Conservation (phyloP, 306 rosid species). For the Cicer pinnatifidum region DNA sequence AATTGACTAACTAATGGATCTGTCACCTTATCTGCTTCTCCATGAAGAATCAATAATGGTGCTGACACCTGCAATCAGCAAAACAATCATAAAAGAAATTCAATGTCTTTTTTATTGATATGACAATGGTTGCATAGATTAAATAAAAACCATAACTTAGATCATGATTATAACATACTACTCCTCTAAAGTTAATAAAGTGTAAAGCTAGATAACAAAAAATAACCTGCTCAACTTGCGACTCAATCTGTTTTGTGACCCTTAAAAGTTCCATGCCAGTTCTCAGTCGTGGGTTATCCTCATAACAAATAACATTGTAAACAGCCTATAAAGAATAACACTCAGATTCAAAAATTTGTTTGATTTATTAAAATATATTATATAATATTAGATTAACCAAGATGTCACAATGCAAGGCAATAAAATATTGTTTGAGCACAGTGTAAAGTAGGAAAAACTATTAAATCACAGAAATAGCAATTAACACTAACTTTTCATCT, state of each 20-base stretch:
- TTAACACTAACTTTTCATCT: not conserved
- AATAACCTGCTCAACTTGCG: slow-evolving; percentile 65
- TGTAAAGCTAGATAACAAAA: not conserved
- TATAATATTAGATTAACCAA: slow-evolving; percentile 9
- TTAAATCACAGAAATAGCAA: not conserved
- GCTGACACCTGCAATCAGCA: slow-evolving; percentile 63
- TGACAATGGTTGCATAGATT: not conserved
- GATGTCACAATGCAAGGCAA: not conserved
- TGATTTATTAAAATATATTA: not conserved
- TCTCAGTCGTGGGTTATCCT: slow-evolving; percentile 59
- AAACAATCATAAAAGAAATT: not conserved
- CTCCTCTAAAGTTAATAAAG: no score
- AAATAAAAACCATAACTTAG: not conserved
- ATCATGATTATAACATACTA: not conserved
- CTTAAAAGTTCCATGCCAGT: slow-evolving; percentile 78
- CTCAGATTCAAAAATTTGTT: not conserved
- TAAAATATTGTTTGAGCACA: not conserved
- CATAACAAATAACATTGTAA: slow-evolving; percentile 79
- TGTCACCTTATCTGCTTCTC: slow-evolving; percentile 81
- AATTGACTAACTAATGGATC: slow-evolving; percentile 79
- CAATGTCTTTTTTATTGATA: slow-evolving; percentile 1
- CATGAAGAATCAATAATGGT: slow-evolving; percentile 81
- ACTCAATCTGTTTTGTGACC: slow-evolving; percentile 69
- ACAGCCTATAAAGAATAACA: slow-evolving; percentile 57
- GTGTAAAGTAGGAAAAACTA: slow-evolving; percentile 6